Conservation (phyloP, 345 rosid genomes). For the Hibiscus trionum region DNA sequence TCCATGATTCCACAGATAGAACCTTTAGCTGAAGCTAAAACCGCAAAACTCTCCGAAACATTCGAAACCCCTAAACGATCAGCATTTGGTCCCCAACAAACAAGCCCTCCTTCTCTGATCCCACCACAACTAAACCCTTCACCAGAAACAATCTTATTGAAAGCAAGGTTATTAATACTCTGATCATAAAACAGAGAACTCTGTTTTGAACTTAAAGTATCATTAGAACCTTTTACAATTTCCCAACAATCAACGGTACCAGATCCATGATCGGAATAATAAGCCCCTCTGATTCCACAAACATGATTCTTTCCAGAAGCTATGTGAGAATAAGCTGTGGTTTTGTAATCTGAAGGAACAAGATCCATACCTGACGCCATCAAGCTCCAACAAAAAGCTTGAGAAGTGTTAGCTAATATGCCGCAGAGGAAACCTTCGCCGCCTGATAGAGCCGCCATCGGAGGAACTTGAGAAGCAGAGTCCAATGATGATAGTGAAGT, state of each 20-base stretch:
- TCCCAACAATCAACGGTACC: conserved; percentile 84
- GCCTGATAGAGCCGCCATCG: conserved; percentile 4
- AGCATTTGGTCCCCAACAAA: conserved; percentile 79
- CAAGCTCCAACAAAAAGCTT: conserved; percentile 58
- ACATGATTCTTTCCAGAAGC: conserved; percentile 82
- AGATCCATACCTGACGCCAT: conserved; percentile 49
- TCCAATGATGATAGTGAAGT: conserved; percentile 8
- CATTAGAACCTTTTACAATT: conserved; percentile 27
- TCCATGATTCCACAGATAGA: conserved; percentile 56
- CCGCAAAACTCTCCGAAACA: conserved; percentile 27
- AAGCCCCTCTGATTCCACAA: conserved; percentile 84
- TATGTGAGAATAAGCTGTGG: conserved; percentile 58
- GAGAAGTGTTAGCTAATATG: conserved; percentile 1
- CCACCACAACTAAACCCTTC: conserved; percentile 86
- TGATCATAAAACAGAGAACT: conserved; percentile 37
- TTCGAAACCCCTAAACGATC: conserved; percentile 35
- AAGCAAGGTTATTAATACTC: conserved; percentile 36
- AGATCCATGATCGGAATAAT: conserved; percentile 56
- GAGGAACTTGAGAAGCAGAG: background rate
- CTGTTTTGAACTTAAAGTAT: conserved; percentile 32
- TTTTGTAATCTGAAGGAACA: conserved; percentile 43
- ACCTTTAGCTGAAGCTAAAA: conserved; percentile 48
- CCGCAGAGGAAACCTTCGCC: conserved; percentile 13
- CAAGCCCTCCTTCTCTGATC: conserved; percentile 56
- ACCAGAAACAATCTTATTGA: conserved; percentile 61